Percentiles rank a stretch among this genome's conserved stretches.
Conservation (phyloP, 352 stramenopile genomes). For the Elongisporangium prolatum region DNA sequence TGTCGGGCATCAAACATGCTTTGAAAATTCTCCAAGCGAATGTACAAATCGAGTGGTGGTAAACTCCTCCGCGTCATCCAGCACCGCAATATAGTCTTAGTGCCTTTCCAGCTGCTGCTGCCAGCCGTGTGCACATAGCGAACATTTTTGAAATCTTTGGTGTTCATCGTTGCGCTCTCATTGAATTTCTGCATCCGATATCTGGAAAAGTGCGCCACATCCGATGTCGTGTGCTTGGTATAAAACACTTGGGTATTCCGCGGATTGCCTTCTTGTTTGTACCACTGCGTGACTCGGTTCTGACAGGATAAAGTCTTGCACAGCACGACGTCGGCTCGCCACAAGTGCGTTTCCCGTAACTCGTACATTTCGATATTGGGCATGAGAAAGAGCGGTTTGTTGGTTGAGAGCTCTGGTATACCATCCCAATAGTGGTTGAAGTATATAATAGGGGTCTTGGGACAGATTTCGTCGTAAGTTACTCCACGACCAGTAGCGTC, state of each 20-base stretch:
- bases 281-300: constrained; percentile 36
- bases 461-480: constrained; percentile 53
- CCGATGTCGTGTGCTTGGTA: constrained; percentile 35
- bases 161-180: constrained; percentile 2
- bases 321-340: constrained; percentile 40
- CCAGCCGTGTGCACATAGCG: constrained; percentile 31
- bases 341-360: constrained; percentile 33
- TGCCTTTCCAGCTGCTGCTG: constrained; percentile 29
- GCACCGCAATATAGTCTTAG: constrained; percentile 28
- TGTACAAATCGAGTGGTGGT: constrained; percentile 33
- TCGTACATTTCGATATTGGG: constrained; percentile 58
- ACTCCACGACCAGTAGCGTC: constrained; percentile 11
- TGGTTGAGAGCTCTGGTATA: neutral
- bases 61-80: constrained; percentile 30
- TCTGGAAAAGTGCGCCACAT: constrained; percentile 19
- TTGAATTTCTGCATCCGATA: constrained; percentile 3
- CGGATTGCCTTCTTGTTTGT: constrained; percentile 44
- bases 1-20: constrained; percentile 10
- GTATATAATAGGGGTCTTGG: constrained; percentile 41
- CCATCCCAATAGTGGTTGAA: constrained; percentile 58
- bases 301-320: constrained; percentile 52
- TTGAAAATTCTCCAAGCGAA: constrained; percentile 20
- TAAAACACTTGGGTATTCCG: constrained; percentile 31
- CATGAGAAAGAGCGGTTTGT: constrained; percentile 47
- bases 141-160: constrained; percentile 21